A percentile compares a stretch with the other conserved stretches of the same genome.
Evolutionary conservation across 179 eudicot species (phyloP).

Genomic region (Actinidia polygama): DNA sequence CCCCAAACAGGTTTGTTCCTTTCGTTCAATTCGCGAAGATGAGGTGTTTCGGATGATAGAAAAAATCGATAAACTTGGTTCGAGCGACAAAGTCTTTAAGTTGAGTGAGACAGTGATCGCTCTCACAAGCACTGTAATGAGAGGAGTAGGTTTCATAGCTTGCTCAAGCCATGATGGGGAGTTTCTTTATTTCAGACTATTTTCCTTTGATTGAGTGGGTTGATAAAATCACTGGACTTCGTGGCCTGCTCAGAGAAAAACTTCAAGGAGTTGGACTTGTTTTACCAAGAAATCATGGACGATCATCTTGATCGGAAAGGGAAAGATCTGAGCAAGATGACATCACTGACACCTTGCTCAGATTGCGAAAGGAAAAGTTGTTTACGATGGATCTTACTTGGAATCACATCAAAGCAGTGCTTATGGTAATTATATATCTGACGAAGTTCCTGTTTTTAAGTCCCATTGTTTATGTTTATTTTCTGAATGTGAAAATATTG

Average conservation of each 20-base stretch:
- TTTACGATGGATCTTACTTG: slow-evolving; percentile 15
- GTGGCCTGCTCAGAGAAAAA: slow-evolving; percentile 18
- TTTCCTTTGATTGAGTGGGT: slow-evolving; percentile 37
- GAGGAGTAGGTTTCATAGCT: slow-evolving; percentile 9
- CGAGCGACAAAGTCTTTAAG: not conserved
- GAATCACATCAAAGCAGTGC: slow-evolving; percentile 28
- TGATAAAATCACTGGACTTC: slow-evolving; percentile 25
- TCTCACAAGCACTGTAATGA: slow-evolving; percentile 21
- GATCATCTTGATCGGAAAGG: slow-evolving; percentile 22
- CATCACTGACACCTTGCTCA: slow-evolving; percentile 24
- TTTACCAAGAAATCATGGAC: slow-evolving; percentile 15
- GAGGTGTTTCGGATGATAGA: slow-evolving; percentile 5
- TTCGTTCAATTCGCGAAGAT: slow-evolving; percentile 11
- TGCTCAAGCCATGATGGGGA: slow-evolving; percentile 10
- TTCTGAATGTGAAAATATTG: too few species aligned
- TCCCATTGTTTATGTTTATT: not conserved
- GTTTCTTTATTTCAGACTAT: slow-evolving; percentile 29
- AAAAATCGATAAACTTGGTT: not conserved
- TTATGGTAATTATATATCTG: not conserved
- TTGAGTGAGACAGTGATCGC: slow-evolving; percentile 16
- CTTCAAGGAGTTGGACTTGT: slow-evolving; percentile 23
- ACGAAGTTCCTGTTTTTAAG: too few species aligned
- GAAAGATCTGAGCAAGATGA: slow-evolving; percentile 17
- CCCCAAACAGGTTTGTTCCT: slow-evolving; percentile 10
- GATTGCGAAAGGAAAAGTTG: slow-evolving; percentile 3